These are phyloP conservation scores for Trypanosoma congolense DNA, from an alignment of 208 protist genomes.

Conservation along the genomic window DNA sequence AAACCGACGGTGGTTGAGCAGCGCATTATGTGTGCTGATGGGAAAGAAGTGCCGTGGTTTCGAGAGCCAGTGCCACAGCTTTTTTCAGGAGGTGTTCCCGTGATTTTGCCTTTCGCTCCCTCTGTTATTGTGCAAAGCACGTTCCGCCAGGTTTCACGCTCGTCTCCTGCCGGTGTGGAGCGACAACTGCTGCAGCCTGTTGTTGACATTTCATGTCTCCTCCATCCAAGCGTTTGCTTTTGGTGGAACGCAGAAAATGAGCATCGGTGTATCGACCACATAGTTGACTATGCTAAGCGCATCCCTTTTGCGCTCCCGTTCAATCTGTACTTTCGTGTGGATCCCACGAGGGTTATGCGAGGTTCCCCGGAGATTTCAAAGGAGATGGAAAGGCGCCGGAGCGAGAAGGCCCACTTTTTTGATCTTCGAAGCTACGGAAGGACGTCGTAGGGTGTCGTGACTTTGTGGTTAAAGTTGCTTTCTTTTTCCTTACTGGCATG, in stretches of 20 bases:
- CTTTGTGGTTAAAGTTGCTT: neutral
- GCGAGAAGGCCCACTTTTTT: conserved; percentile 47
- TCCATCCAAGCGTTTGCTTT: conserved; percentile 82
- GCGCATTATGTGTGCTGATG: conserved; percentile 46
- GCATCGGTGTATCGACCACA: conserved; percentile 54
- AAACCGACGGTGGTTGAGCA: conserved; percentile 43
- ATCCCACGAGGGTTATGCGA: conserved; percentile 44
- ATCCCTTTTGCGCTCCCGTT: conserved; percentile 83
- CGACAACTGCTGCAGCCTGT: conserved; percentile 76
- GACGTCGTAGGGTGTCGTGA: neutral
- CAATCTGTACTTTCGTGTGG: conserved; percentile 82
- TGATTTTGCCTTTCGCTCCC: conserved; percentile 71
- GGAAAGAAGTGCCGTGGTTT: conserved; percentile 75
- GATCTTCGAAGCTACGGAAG: conserved; percentile 59
- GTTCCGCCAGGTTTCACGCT: conserved; percentile 49
- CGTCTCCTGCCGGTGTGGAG: conserved; percentile 28
- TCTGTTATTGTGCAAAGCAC: conserved; percentile 59
- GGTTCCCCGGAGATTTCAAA: conserved; percentile 25
- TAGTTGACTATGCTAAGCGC: conserved; percentile 81
- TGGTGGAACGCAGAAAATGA: conserved; percentile 74
- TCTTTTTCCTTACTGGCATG: neutral
- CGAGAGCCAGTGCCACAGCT: conserved; percentile 47
- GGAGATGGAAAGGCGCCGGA: conserved; percentile 30
- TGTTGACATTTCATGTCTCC: conserved; percentile 67
- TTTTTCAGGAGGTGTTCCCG: conserved; percentile 58